Base-by-base conservation (phyloP, 768 basidiomycete genomes). In the Amylocystis lapponica region DNA sequence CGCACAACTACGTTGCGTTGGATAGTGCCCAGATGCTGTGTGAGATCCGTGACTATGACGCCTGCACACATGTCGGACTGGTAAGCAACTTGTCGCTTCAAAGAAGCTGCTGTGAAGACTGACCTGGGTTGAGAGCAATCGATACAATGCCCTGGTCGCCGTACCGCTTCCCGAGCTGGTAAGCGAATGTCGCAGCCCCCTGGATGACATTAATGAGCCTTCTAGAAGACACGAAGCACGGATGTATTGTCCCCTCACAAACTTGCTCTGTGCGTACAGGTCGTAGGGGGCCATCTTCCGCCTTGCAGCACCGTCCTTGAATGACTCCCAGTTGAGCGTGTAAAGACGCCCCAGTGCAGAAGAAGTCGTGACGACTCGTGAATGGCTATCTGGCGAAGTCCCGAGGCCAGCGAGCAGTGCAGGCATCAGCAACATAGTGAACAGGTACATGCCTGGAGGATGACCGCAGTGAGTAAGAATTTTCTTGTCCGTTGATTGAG, bases 291-390 rank as follows among this genome's bases (percentile, higher is more conserved):
- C 36, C 29, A 40, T 26, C 35, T 50, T 54, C 36, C 41, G 52
- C 30, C 64, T 51, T 25, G 29, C 39, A 7, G 58, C 51, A 1
- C 43, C 43, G 36, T 68, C 66, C 27, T 33, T 47, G 41, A 68
- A 47, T 3, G 71, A 64, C 8, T 69, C 64, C 48, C 61, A 76
- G 49, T 70, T 42, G 37, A 79, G 51, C 3, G 35, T 46, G 6
- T 25, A 58, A 26, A 68, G 38, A 41, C 64, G 55, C 34, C 65
- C 63, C 1, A 53, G 66, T 0, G 60, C 56, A 2, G 78, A 77
- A 6, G 75, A 68, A 11, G 66, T 63, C 5, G 63, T 74, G 30
- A 80, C 61, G 29, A 80, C 57, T 27, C 79, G 76, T 3, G 67
- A 58, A 29, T 69, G 70, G 37, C 66, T 60, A 21, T 71, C 69